These are phyloP conservation scores for Aspergillus kassunensis DNA, from an alignment of 495 filamentous ascomycete genomes.

Conservation along the genomic window DNA sequence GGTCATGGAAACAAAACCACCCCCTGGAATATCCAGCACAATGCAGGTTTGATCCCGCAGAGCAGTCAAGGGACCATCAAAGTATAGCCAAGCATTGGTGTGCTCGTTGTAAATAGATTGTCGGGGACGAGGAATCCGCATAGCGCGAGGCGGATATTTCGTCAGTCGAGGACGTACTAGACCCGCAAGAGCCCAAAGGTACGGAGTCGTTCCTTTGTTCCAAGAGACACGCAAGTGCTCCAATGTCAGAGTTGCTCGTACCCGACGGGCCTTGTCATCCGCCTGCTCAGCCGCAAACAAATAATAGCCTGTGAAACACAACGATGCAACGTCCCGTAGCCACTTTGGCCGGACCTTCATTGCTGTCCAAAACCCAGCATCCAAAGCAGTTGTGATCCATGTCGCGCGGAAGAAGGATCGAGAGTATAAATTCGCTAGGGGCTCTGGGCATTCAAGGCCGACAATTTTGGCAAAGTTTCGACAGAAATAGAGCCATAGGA, in stretches of 20 bases:
- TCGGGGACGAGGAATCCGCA: conserved; percentile 76
- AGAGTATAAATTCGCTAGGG: conserved; percentile 89
- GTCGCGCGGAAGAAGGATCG: conserved; percentile 95
- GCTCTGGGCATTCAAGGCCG: conserved; percentile 88
- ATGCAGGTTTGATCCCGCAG: conserved; percentile 72
- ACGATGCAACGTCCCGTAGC: conserved; percentile 74
- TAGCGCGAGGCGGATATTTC: conserved; percentile 69
- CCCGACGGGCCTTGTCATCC: conserved; percentile 94
- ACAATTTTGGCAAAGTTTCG: conserved; percentile 92
- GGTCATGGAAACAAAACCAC: conserved; percentile 93
- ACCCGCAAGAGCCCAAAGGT: conserved; percentile 63
- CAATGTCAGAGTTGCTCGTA: conserved; percentile 78
- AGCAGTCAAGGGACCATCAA: conserved; percentile 77
- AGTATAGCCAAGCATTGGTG: conserved; percentile 88
- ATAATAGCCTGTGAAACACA: conserved; percentile 85
- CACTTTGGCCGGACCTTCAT: conserved; percentile 85
- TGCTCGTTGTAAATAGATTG: conserved; percentile 78
- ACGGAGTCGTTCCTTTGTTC: conserved; percentile 89
- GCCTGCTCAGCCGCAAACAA: conserved; percentile 88
- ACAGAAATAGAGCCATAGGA: conserved; percentile 85
- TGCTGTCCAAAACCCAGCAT: conserved; percentile 97
- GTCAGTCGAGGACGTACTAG: conserved; percentile 76
- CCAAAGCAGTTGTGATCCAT: conserved; percentile 91
- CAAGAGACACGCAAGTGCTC: conserved; percentile 91
- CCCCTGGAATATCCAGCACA: conserved; percentile 89